phyloP scores from a whole-genome alignment of 1,139 yeast species.

The Torulaspora pretoriensis region DNA sequence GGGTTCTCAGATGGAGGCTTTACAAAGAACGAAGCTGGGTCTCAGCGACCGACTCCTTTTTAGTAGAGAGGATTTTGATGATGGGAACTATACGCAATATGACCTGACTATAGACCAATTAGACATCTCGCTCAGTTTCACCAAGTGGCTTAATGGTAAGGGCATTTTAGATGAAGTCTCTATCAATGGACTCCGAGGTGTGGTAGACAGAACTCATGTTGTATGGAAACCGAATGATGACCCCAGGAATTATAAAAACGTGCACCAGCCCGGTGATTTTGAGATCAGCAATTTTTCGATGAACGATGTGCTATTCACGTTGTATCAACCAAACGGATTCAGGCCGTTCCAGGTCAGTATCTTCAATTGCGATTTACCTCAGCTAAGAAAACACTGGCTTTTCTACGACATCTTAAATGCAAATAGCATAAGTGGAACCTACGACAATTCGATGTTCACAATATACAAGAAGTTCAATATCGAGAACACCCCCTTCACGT shows the following conservation, averaged over 20 bases:
- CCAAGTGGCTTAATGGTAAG: conserved; percentile 84
- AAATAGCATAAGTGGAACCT: conserved; percentile 80
- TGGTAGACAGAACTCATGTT: conserved; percentile 85
- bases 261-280: conserved; percentile 82
- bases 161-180: conserved; percentile 84
- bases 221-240: conserved; percentile 78
- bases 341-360: conserved; percentile 83
- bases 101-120: conserved; percentile 87
- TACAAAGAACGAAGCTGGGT: conserved; percentile 33
- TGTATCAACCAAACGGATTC: conserved; percentile 75
- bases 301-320: conserved; percentile 79
- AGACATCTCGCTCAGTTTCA: conserved; percentile 71
- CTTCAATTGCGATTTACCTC: conserved; percentile 76
- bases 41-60: conserved; percentile 30
- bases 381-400: conserved; percentile 86
- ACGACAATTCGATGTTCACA: conserved; percentile 89
- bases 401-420: conserved; percentile 84
- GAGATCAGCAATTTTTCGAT: conserved; percentile 78
- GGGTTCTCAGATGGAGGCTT: conserved; percentile 55
- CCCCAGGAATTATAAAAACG: conserved; percentile 73
- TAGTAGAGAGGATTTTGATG: conserved; percentile 51
- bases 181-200: conserved; percentile 82
- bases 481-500: conserved; percentile 9
- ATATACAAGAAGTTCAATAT: conserved; percentile 69
- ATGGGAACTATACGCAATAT: conserved; percentile 93